phyloP scores from a whole-genome alignment of 306 rosid species.

The Dalbergia oliveri region DNA sequence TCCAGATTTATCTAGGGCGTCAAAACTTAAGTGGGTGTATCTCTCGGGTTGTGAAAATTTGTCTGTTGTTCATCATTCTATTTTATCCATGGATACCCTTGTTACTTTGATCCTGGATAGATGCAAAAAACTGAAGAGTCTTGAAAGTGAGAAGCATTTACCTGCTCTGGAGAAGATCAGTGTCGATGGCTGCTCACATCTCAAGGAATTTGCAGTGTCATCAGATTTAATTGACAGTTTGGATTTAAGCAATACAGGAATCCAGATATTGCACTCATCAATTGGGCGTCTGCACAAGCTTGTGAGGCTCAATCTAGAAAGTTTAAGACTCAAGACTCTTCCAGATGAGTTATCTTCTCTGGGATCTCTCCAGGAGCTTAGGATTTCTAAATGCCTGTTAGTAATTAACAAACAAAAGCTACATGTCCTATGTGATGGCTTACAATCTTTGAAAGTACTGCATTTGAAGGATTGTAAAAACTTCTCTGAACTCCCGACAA shows the following conservation, averaged over 20 bases:
- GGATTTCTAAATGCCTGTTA: background rate
- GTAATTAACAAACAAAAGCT: background rate
- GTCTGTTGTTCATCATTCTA: background rate
- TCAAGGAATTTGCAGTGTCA: slow-evolving; percentile 22
- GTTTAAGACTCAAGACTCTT: background rate
- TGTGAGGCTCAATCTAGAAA: background rate
- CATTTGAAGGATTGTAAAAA: background rate
- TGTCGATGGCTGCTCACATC: background rate
- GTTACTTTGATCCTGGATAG: background rate
- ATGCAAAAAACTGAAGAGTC: background rate
- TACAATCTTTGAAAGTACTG: background rate
- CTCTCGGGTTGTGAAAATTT: slow-evolving; percentile 22
- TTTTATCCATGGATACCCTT: slow-evolving; percentile 7
- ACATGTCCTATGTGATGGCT: background rate
- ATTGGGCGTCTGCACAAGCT: slow-evolving; percentile 5
- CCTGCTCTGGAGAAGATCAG: background rate
- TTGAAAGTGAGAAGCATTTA: slow-evolving; percentile 6
- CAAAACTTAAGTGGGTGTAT: slow-evolving; percentile 23
- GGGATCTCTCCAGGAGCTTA: background rate
- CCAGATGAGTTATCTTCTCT: slow-evolving; percentile 21
- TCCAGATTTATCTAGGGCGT: slow-evolving; percentile 39
- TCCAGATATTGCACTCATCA: slow-evolving; percentile 29
- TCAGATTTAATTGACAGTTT: background rate
- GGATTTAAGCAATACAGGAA: background rate
- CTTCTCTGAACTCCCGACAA: background rate